These are phyloP conservation scores for Apiotrichum porosum DNA, from an alignment of 1,284 basidiomycete species.

Conservation along the genomic window DNA sequence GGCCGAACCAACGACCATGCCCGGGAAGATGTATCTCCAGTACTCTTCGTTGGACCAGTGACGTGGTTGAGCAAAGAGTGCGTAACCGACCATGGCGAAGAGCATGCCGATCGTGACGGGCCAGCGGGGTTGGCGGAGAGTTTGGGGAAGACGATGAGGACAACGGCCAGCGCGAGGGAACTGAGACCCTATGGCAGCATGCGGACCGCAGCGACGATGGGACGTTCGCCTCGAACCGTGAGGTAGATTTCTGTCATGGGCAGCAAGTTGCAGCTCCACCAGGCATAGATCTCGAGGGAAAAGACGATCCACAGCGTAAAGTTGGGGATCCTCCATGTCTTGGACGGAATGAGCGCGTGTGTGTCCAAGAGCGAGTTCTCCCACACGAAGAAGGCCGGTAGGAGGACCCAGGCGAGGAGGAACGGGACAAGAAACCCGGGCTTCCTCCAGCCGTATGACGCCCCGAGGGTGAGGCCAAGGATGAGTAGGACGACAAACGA, in stretches of 20 bases:
- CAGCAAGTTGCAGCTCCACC: constrained; percentile 32
- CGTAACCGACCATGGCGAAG: constrained; percentile 21
- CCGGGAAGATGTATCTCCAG: constrained; percentile 40
- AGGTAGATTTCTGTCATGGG: constrained; percentile 23
- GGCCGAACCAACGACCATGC: constrained; percentile 29
- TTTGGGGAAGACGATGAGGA: constrained; percentile 13
- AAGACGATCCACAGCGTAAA: constrained; percentile 38
- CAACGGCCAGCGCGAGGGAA: constrained; percentile 8
- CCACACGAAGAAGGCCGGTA: constrained; percentile 34
- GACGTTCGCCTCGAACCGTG: constrained; percentile 15
- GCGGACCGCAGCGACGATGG: constrained; percentile 30
- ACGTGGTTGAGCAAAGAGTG: constrained; percentile 26
- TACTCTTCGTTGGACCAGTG: constrained; percentile 26
- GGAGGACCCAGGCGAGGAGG: constrained; percentile 36
- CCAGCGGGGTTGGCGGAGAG: constrained; percentile 24
- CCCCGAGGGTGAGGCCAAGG: constrained; percentile 43
- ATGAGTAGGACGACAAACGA: constrained; percentile 39
- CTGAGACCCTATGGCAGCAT: constrained; percentile 28
- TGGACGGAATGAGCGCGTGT: constrained; percentile 38
- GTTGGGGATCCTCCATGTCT: constrained; percentile 42
- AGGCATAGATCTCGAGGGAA: constrained; percentile 33
- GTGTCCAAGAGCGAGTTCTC: constrained; percentile 27
- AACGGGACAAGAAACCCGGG: constrained; percentile 44
- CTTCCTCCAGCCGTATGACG: constrained; percentile 38
- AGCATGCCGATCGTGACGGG: constrained; percentile 25